Conservation (phyloP, 169 alveolate species). For the Theileria parva region DNA sequence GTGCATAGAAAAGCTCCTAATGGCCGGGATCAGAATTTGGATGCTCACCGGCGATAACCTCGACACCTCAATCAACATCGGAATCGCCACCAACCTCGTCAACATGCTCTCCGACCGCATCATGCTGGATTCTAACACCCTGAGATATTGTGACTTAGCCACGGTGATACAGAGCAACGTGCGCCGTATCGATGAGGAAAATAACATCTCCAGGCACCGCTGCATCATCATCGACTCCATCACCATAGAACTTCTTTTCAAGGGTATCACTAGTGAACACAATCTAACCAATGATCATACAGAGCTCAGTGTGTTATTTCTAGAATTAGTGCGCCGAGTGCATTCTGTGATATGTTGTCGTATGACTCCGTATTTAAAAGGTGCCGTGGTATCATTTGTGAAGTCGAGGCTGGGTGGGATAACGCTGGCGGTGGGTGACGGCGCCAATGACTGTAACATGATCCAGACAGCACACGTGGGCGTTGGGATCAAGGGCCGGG, state of each 20-base stretch:
- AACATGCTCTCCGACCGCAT: slow-evolving; percentile 66
- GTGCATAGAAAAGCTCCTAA: slow-evolving; percentile 88
- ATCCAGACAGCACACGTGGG: slow-evolving; percentile 98
- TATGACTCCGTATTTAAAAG: slow-evolving; percentile 66
- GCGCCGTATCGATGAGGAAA: slow-evolving; percentile 2
- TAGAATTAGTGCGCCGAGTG: not conserved
- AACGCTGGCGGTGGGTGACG: slow-evolving; percentile 94
- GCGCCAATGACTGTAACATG: slow-evolving; percentile 99
- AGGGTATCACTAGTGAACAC: too few species aligned
- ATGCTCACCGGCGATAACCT: slow-evolving; percentile 98
- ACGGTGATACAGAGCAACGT: slow-evolving; percentile 10
- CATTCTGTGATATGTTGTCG: slow-evolving; percentile 59
- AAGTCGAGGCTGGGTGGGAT: slow-evolving; percentile 25
- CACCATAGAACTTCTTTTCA: not conserved
- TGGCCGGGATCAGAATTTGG: slow-evolving; percentile 97
- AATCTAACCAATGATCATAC: too few species aligned
- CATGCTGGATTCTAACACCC: slow-evolving; percentile 32
- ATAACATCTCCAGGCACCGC: slow-evolving; percentile 25
- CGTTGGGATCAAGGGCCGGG: slow-evolving; percentile 95
- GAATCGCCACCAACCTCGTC: slow-evolving; percentile 77
- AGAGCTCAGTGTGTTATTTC: not conserved
- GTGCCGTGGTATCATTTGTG: slow-evolving; percentile 37
- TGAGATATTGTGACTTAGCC: slow-evolving; percentile 1
- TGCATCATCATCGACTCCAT: slow-evolving; percentile 51
- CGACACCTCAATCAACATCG: slow-evolving; percentile 95